These are phyloP conservation scores for Phytopythium helicoides DNA, from an alignment of 352 stramenopile genomes.

Conservation along the genomic window DNA sequence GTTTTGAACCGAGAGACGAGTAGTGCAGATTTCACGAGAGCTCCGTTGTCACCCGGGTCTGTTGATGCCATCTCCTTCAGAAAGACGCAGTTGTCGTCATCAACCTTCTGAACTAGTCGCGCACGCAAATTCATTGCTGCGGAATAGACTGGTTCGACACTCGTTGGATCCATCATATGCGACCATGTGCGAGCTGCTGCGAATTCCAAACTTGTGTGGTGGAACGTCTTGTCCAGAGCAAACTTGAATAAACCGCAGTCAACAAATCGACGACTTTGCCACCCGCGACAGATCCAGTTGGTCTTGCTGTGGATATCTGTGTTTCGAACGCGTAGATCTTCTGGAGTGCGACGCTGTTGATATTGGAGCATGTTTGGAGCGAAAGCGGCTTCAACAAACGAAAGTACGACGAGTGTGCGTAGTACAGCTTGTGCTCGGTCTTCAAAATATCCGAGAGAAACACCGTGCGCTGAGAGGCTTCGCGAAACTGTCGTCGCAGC, in stretches of 20 bases:
- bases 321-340: conserved; percentile 12
- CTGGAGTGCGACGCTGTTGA: conserved; percentile 10
- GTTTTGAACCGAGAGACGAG: too few species aligned
- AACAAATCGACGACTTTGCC: conserved; percentile 18
- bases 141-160: background rate
- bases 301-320: conserved; percentile 7
- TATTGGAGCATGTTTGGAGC: conserved; percentile 11
- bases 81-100: conserved; percentile 8
- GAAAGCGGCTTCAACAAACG: conserved; percentile 26
- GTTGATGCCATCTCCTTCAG: background rate
- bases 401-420: conserved; percentile 27
- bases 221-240: conserved; percentile 19
- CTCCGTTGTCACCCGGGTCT: background rate
- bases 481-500: conserved; percentile 23
- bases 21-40: too few species aligned
- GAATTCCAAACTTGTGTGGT: conserved; percentile 13
- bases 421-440: conserved; percentile 29
- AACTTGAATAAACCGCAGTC: conserved; percentile 18
- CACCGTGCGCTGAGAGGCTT: conserved; percentile 5
- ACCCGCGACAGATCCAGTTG: conserved; percentile 20
- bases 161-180: background rate
- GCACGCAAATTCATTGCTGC: background rate
- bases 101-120: conserved; percentile 5
- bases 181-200: conserved; percentile 11
- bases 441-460: conserved; percentile 24